Conservation (phyloP, 768 basidiomycete genomes). For the Mycena filopes region DNA sequence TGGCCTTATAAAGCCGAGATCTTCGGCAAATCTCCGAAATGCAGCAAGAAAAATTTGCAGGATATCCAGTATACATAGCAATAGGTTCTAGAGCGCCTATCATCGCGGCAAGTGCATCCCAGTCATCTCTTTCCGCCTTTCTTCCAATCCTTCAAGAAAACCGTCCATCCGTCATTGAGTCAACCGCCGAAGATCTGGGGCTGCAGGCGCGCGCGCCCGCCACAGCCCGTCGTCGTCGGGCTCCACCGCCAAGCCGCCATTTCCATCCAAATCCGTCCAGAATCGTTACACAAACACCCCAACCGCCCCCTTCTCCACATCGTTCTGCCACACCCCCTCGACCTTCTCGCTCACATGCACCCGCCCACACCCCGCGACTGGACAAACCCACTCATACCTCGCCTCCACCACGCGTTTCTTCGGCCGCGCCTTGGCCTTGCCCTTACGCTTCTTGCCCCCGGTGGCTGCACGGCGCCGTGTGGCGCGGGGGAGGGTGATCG, state of each 20-base stretch:
- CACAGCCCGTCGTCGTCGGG: no score
- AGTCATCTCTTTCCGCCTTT: background rate
- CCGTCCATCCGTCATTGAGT: background rate
- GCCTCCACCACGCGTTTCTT: constrained; percentile 57
- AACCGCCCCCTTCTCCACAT: constrained; percentile 40
- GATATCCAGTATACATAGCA: background rate
- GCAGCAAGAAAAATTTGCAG: background rate
- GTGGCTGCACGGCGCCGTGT: no score
- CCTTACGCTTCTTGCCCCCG: constrained; percentile 11
- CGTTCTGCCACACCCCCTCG: constrained; percentile 62
- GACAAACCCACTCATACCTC: constrained; percentile 71
- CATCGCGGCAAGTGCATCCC: background rate
- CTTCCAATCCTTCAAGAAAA: background rate
- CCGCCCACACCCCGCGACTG: constrained; percentile 65
- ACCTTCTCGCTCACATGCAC: constrained; percentile 68
- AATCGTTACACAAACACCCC: constrained; percentile 55
- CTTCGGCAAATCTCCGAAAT: no score
- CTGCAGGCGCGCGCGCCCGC: no score
- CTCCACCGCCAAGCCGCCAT: no score
- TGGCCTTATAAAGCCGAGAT: no score
- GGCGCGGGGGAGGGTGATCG: background rate
- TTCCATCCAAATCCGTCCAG: no score
- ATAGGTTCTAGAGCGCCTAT: no score
- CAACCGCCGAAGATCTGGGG: no score
- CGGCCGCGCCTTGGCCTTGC: constrained; percentile 35